Conservation (phyloP, 2,329 filamentous ascomycete genomes). For the Clarireedia hainanense region DNA sequence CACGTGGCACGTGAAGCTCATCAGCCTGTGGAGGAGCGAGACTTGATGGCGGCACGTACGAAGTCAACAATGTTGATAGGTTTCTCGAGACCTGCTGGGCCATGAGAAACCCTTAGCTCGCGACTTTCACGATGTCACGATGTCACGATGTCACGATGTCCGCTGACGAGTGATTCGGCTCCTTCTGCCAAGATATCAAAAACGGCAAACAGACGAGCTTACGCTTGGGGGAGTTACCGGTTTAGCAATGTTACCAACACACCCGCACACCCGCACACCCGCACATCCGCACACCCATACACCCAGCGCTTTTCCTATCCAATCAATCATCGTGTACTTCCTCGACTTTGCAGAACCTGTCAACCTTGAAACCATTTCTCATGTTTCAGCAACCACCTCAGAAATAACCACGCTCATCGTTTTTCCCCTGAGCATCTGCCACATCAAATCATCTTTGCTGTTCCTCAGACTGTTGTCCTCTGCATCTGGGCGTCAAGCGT, state of each 20-base stretch:
- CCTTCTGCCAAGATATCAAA: not conserved
- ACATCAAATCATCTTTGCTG: not conserved
- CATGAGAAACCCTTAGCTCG: no score
- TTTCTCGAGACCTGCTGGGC: no score
- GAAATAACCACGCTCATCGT: not conserved
- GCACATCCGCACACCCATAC: not conserved
- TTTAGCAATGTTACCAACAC: not conserved
- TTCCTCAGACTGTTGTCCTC: not conserved
- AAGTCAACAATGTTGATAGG: no score
- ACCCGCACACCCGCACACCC: not conserved
- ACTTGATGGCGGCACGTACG: no score
- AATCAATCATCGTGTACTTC: not conserved
- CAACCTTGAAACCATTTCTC: conserved; percentile 3
- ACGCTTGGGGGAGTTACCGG: not conserved
- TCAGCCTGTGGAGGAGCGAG: no score
- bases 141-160: no score
- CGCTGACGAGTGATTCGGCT: not conserved
- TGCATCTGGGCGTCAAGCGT: not conserved
- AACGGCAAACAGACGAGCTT: not conserved
- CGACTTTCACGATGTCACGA: not conserved
- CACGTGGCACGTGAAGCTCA: no score
- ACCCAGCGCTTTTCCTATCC: not conserved
- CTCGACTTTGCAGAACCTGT: not conserved
- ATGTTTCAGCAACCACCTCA: not conserved
- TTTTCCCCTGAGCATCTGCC: not conserved